Conservation (phyloP, 768 basidiomycete genomes). For the Mycena maculata region DNA sequence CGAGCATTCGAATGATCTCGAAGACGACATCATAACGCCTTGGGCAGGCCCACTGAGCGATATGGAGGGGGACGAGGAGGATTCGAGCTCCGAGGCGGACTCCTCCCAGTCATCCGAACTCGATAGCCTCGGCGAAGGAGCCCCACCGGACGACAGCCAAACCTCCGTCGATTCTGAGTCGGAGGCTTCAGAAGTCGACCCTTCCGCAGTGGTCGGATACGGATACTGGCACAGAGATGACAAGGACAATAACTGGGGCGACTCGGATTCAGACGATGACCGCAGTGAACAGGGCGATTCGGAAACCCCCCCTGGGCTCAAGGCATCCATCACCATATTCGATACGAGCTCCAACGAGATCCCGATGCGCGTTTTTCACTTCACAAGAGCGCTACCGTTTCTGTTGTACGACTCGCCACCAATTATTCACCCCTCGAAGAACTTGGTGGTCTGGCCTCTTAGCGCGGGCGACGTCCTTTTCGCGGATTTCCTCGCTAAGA, state of each 20-base stretch:
- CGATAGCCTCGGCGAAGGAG: background rate
- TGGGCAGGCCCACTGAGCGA: conserved; percentile 30
- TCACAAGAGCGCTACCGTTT: conserved; percentile 29
- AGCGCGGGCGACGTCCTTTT: conserved; percentile 43
- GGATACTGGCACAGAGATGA: conserved; percentile 21
- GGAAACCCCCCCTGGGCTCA: background rate
- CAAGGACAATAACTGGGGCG: conserved; percentile 5
- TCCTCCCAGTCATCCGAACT: background rate
- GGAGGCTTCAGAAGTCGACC: conserved; percentile 19
- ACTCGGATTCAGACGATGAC: conserved; percentile 18
- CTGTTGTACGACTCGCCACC: conserved; percentile 44
- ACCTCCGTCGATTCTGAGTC: background rate
- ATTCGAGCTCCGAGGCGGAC: background rate
- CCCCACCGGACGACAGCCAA: no score
- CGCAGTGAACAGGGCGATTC: background rate
- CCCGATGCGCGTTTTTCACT: conserved; percentile 34
- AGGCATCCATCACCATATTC: conserved; percentile 25
- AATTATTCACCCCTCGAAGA: conserved; percentile 39
- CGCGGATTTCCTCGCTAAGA: conserved; percentile 38
- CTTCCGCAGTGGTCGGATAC: conserved; percentile 22
- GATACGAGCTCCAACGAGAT: conserved; percentile 4
- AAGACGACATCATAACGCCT: conserved; percentile 31
- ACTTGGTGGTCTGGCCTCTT: conserved; percentile 44
- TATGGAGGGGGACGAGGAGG: conserved; percentile 10
- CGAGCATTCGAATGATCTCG: conserved; percentile 19